Base-by-base conservation (phyloP, 1,284 basidiomycete genomes). In the Dichomitus squalens region DNA sequence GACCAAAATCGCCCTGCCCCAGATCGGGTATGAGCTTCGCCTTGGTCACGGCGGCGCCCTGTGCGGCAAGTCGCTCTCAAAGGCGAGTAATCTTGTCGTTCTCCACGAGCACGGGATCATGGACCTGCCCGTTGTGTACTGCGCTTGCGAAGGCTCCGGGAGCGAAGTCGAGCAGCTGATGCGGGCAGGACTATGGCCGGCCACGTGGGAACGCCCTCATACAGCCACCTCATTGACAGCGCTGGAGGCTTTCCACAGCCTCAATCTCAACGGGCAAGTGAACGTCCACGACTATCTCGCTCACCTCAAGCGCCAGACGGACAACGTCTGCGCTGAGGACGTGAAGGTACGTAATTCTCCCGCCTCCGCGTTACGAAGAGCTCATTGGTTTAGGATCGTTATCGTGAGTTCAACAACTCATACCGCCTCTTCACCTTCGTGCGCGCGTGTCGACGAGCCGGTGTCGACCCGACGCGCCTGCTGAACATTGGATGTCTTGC, bases 351-450 rank as follows among this genome's bases (percentile, higher is more conserved):
- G 55, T 52, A n/a, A 16, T 11, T 11, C 1, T n/a, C 16, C 4
- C 16, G 14, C 3, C 35, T 40, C n/a, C n/a, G n/a, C n/a, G n/a
- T n/a, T n/a, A n/a, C n/a, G n/a, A 3, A 5, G n/a, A 20, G 21
- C 4, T 36, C 11, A 9, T 27, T 31, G 6, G 2, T 11, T 14
- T 23, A 66, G 63, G 59, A 66, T 53, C 63, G 63, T 1, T 63
- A 65, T 18, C 55, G 60, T 1, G 63, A 64, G 44, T 60, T 67
- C 35, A 33, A 59, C 38, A 55, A 21, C 1, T 40, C 58, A 0
- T 35, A 33, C 1, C 59, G 61, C 0, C 51, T 60, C 14, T 62
- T 36, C 16, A 14, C 18, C 8, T 59, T 53, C 51, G 48, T 52
- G 44, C 57, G 25, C 29, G 52, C 9, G 12, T 54, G n/a, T 63